Evolutionary conservation across 345 rosid species (phyloP).

Genomic region (Citrus reticulata): DNA sequence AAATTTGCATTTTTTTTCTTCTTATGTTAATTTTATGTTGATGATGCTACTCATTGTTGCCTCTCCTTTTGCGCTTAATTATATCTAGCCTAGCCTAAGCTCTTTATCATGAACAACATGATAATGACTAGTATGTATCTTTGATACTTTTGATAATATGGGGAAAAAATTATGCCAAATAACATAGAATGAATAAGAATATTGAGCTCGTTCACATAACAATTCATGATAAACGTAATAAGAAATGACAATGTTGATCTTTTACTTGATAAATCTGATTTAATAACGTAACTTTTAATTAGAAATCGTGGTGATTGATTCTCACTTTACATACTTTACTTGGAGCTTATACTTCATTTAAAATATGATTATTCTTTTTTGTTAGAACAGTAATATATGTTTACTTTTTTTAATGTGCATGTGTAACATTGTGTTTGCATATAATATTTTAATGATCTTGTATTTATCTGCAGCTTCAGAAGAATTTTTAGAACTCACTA

Average conservation of each 20-base stretch:
- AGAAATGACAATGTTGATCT: neutral
- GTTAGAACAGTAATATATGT: neutral
- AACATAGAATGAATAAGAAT: neutral
- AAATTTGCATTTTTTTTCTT: neutral
- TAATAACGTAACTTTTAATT: neutral
- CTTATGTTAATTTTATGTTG: neutral
- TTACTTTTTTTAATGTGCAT: neutral
- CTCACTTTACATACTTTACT: neutral
- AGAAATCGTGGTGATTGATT: neutral
- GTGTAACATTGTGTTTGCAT: neutral
- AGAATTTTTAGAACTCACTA: constrained; percentile 95
- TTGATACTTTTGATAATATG: neutral
- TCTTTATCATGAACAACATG: neutral
- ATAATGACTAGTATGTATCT: neutral
- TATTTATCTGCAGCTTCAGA: constrained; percentile 67
- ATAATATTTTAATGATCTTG: neutral
- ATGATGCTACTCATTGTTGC: neutral
- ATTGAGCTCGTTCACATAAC: neutral
- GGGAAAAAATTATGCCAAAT: neutral
- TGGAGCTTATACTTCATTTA: neutral
- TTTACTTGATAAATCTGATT: neutral
- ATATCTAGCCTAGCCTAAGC: neutral
- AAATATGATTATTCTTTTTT: neutral
- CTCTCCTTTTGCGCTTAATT: neutral
- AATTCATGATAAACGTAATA: neutral